phyloP scores from a whole-genome alignment of 495 filamentous ascomycete genomes.

The Aspergillus hancockii region DNA sequence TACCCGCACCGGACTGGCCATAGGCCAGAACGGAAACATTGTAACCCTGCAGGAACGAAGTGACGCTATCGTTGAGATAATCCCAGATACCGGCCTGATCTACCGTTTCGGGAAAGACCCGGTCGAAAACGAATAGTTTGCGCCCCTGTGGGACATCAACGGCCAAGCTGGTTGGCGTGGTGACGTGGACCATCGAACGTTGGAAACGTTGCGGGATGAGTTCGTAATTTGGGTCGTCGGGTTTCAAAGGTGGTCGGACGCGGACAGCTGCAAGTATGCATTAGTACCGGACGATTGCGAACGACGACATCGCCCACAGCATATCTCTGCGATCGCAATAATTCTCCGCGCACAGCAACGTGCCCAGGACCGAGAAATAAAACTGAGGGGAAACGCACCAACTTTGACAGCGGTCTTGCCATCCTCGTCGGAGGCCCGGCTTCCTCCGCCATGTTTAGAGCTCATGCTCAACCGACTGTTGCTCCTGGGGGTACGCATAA shows the following conservation, averaged over 20 bases:
- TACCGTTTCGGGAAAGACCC: constrained; percentile 84
- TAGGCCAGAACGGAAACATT: constrained; percentile 99
- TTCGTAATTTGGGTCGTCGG: constrained; percentile 88
- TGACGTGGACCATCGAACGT: constrained; percentile 86
- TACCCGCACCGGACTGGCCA: constrained; percentile 98
- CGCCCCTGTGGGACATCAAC: constrained; percentile 90
- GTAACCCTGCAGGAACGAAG: constrained; percentile 91
- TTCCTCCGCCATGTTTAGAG: constrained; percentile 76
- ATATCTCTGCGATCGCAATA: not conserved
- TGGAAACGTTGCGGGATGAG: constrained; percentile 95
- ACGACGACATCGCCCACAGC: not conserved
- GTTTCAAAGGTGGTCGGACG: constrained; percentile 83
- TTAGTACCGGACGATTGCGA: constrained; percentile 14
- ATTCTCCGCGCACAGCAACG: not conserved
- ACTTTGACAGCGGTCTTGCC: constrained; percentile 97
- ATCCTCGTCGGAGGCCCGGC: constrained; percentile 91
- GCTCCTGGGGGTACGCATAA: constrained; percentile 79
- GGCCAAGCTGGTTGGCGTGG: constrained; percentile 76
- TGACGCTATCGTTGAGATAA: constrained; percentile 87
- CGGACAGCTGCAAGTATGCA: constrained; percentile 69
- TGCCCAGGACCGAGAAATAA: not conserved
- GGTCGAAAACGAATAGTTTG: constrained; percentile 94
- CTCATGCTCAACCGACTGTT: constrained; percentile 88
- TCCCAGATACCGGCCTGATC: constrained; percentile 93
- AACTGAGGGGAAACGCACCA: constrained; percentile 64